These are phyloP conservation scores for Plenodomus lindquistii DNA, from an alignment of 2,329 filamentous ascomycete species.

Conservation along the genomic window DNA sequence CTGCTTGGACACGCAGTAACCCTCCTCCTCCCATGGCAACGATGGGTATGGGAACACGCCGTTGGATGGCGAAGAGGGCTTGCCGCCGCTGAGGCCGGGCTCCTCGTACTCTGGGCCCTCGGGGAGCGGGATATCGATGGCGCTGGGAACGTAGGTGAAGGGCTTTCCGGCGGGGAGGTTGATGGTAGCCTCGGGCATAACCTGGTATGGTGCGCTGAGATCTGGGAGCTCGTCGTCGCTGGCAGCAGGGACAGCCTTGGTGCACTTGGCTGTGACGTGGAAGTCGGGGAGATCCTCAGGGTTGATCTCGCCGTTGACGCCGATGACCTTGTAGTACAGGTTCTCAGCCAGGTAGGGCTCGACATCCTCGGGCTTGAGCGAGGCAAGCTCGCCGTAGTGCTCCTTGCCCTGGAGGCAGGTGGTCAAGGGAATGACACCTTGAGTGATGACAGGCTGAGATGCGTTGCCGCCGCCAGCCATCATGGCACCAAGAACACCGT, in stretches of 20 bases:
- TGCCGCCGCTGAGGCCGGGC: slow-evolving; percentile 5
- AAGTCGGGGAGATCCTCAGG: slow-evolving; percentile 35
- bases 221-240: slow-evolving; percentile 32
- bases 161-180: slow-evolving; percentile 36
- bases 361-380: slow-evolving; percentile 36
- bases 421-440: slow-evolving; percentile 40
- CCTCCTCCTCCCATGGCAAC: slow-evolving; percentile 30
- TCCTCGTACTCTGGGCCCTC: slow-evolving; percentile 17
- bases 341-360: slow-evolving; percentile 40
- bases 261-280: slow-evolving; percentile 39
- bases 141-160: slow-evolving; percentile 29
- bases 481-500: slow-evolving; percentile 36
- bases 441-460: slow-evolving; percentile 31
- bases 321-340: slow-evolving; percentile 42
- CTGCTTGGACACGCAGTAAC: slow-evolving; percentile 37
- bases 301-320: slow-evolving; percentile 34
- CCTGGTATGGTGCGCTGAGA: slow-evolving; percentile 30
- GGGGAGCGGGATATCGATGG: slow-evolving; percentile 22
- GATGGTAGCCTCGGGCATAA: slow-evolving; percentile 31
- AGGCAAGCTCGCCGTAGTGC: slow-evolving; percentile 33
- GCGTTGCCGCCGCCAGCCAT: slow-evolving; percentile 27
- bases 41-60: slow-evolving; percentile 20
- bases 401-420: slow-evolving; percentile 40
- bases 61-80: slow-evolving; percentile 6
- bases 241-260: slow-evolving; percentile 32